Evolutionary conservation across 495 filamentous ascomycete species (phyloP).

Genomic region (Podospora comata): DNA sequence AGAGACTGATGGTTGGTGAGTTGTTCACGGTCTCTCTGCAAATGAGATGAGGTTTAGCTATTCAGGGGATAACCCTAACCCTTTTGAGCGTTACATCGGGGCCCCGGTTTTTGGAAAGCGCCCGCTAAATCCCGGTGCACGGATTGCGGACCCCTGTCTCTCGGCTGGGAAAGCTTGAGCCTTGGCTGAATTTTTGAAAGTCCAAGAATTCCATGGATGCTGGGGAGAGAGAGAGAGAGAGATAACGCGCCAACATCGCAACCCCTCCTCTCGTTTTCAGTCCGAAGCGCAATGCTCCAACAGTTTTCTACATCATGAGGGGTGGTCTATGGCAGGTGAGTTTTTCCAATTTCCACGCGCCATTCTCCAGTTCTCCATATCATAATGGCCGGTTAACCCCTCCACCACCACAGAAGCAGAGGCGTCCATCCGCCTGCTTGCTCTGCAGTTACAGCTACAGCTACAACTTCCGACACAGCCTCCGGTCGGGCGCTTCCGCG

Average conservation of each 20-base stretch:
- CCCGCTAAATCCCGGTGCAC: neutral
- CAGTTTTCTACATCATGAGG: constrained; percentile 31
- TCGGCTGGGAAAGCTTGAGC: neutral
- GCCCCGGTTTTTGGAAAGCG: neutral
- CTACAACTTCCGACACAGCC: constrained; percentile 18
- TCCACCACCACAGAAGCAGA: constrained; percentile 21
- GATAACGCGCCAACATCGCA: neutral
- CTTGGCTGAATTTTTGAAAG: constrained; percentile 29
- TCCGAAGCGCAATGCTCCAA: constrained; percentile 28
- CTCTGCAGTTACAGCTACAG: constrained; percentile 29
- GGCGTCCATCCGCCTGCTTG: constrained; percentile 26
- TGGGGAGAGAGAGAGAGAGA: neutral
- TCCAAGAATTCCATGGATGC: neutral
- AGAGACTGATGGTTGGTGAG: constrained; percentile 8
- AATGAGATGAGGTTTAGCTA: neutral
- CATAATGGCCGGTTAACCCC: neutral
- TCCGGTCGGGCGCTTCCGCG: constrained; percentile 6
- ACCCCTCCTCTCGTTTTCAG: neutral
- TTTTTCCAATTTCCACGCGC: neutral
- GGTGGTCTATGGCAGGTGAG: constrained; percentile 36
- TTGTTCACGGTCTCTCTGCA: neutral
- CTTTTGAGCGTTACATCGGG: constrained; percentile 11
- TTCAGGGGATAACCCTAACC: constrained; percentile 18
- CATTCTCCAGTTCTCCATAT: neutral
- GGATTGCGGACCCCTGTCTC: neutral